Base-by-base conservation (phyloP, 257 asterid genomes). In the Asclepias syriaca region DNA sequence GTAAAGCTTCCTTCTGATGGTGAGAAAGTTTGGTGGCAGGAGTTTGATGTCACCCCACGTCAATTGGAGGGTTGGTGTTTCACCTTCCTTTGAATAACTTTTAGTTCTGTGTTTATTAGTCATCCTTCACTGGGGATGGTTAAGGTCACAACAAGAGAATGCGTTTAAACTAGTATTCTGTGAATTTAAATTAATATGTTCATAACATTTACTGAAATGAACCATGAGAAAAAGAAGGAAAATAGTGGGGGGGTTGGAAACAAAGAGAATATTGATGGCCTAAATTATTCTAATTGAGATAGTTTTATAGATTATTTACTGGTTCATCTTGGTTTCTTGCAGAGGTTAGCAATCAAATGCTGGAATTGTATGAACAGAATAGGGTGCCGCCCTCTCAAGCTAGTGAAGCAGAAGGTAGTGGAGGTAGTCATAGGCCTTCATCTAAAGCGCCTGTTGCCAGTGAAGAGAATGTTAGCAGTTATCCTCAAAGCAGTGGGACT, bases 11-110 rank as follows among this genome's bases (percentile, higher is more conserved):
- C 99, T 65, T 79, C 89, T 79, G 99, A 95, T 55, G 90, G 93
- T 8, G 98, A 92, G 84, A 91, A 89, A 87, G 91, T 87, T 82
- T 95, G 99, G 99, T 92, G 99, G 99, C 99, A 92, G 84, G 99
- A 95, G 87, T 90, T 95, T 83, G 97, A 92, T 80, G 98, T 95
- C 84, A 92, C 96, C 81, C 99, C 99, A 78, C 98, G 92, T 83
- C 99, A 95, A 83, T 86, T 93, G 85, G 98, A 93, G 96, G 98
- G 98, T 93, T 63, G 82, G 95, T 84, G 76, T 72, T 84, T 82
- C 80, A 72, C 79, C 87, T 80, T 80, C 67, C 77, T 80, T 78
- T 77, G 82, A 50, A 57, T 78, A 79, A 82, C 72, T 65, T 76
- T 64, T 69, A 81, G 74, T 64, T 74, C 65, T 78, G 78, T 74